Base-by-base conservation (phyloP, 2,329 filamentous ascomycete species). In the Chaetomiaceae sp. region DNA sequence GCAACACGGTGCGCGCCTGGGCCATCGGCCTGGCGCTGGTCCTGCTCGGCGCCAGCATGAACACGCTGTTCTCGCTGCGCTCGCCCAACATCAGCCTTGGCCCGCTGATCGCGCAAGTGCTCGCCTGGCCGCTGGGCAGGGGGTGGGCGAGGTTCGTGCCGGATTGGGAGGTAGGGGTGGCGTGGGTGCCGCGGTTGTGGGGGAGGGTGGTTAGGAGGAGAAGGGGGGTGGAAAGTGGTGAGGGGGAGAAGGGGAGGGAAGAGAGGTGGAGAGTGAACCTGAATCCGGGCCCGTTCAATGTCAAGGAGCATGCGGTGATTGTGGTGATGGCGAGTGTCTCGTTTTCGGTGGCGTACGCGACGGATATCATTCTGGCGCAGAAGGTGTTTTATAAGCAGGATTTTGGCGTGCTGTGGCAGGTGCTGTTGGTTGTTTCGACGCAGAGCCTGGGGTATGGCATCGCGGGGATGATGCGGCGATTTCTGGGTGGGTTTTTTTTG, bases 301-400 rank as follows among this genome's bases (percentile, higher is more conserved):
- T 83, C 60, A 86, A 86, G 62, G 82, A 86, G 58, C 82, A 85
- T 59, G 67, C 78, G 34, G 74, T 86, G 50, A 83, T 86, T 47
- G 77, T 81, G 15, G 77, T 84, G 54, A 84, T 84, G 79, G 83
- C 85, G 14, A 79, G 84, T 59, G 81, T 86, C 6, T 81, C 82
- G 5, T 85, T 86, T 53, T 81, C 69, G 40, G 79, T 75, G 6
- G 81, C 83, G 3, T 88, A 88, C 56, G 83, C 83, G 1, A 88
- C 84, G 1, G 84, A 88, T 54, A 82, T 87, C 24, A 76, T 89
- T 36, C 69, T 87, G 2, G 84, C 84, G 0, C 83, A 87, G 64
- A 67, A 79, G 15, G 74, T 83, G 14, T 88, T 87, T 56, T 88
- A 88, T 60, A 79, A 83, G 60, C 76, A 86, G 56, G 69, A 81